phyloP scores from a whole-genome alignment of 768 basidiomycete species.

The Mrakia hoshinonis region DNA sequence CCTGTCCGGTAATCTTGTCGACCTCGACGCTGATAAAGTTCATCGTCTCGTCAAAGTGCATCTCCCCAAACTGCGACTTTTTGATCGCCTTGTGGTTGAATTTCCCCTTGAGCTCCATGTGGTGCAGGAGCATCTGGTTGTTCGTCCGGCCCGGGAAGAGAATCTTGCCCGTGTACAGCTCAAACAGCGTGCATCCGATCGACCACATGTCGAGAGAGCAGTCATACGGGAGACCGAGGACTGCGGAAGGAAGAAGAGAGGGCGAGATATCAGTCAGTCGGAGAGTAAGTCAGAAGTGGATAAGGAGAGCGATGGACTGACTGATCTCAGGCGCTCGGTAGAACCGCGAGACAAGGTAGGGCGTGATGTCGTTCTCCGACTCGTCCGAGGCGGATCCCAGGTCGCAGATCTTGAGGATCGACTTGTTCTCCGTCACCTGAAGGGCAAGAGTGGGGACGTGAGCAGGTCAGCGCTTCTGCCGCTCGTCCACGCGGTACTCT shows the following conservation, averaged over 20 bases:
- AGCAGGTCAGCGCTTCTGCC: not conserved
- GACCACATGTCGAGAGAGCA: constrained; percentile 92
- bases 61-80: constrained; percentile 80
- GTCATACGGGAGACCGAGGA: constrained; percentile 92
- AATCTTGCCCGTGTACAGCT: constrained; percentile 91
- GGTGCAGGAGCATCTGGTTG: constrained; percentile 92
- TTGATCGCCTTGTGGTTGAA: constrained; percentile 92
- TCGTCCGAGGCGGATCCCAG: constrained; percentile 94
- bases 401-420: constrained; percentile 86
- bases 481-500: not conserved
- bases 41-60: constrained; percentile 89
- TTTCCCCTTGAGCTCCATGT: constrained; percentile 96
- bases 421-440: constrained; percentile 92
- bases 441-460: not conserved
- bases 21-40: constrained; percentile 71
- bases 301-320: constrained; percentile 44
- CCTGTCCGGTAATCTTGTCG: constrained; percentile 72
- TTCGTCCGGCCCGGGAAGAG: constrained; percentile 93
- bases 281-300: not conserved
- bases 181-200: constrained; percentile 92
- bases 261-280: constrained; percentile 5
- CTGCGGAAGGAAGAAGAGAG: constrained; percentile 45
- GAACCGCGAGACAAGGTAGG: constrained; percentile 93
- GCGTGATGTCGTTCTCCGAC: constrained; percentile 91
- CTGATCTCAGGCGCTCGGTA: constrained; percentile 99